phyloP scores from a whole-genome alignment of 306 rosid species.

The Gynostemma pentaphyllum region DNA sequence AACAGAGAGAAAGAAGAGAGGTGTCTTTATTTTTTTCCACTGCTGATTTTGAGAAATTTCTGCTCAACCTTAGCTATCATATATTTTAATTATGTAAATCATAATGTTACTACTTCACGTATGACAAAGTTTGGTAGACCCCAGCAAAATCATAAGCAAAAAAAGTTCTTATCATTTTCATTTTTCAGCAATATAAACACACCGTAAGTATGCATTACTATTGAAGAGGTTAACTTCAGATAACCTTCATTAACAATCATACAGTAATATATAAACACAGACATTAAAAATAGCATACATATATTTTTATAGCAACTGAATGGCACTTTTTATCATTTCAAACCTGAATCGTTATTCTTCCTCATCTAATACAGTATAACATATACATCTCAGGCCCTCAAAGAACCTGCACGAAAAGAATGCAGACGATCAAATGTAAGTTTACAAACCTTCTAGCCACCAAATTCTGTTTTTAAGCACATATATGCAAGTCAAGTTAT shows the following conservation, averaged over 20 bases:
- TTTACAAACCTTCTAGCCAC: conserved; percentile 1
- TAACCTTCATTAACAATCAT: conserved; percentile 9
- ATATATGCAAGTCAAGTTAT: neutral
- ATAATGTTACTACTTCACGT: conserved; percentile 1
- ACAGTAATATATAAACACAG: neutral
- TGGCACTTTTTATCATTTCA: neutral
- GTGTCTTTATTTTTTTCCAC: neutral
- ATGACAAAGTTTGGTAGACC: neutral
- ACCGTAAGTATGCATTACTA: neutral
- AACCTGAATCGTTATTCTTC: neutral
- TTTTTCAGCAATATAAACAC: neutral
- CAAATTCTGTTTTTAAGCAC: conserved; percentile 8
- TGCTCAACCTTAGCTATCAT: neutral
- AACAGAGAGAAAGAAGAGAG: neutral
- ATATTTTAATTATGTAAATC: neutral
- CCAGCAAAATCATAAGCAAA: conserved; percentile 4
- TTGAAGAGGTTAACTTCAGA: neutral
- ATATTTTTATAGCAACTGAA: neutral
- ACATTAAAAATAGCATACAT: too few relatives aligned
- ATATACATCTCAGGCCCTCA: neutral
- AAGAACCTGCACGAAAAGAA: conserved; percentile 6
- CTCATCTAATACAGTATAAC: neutral
- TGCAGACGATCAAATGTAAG: conserved; percentile 7
- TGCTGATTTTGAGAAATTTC: conserved; percentile 5
- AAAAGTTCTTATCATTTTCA: conserved; percentile 1